These are phyloP conservation scores for Aspergillus ibericus DNA, from an alignment of 2,329 filamentous ascomycete species.

Conservation along the genomic window DNA sequence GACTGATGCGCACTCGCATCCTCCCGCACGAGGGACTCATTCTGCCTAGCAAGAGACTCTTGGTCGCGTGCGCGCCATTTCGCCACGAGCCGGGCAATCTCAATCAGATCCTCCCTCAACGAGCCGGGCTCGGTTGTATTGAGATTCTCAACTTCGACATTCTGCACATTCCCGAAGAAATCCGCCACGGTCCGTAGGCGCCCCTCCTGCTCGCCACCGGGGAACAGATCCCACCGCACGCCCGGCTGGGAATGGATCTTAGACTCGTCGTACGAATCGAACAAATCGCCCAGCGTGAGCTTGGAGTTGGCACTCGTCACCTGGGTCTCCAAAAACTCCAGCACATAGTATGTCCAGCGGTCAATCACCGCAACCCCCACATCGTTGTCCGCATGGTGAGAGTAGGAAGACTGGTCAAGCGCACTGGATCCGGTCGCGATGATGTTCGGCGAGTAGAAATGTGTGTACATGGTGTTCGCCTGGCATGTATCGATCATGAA, in stretches of 20 bases:
- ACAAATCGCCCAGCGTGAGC: slow-evolving; percentile 87
- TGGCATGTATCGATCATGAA: slow-evolving; percentile 99
- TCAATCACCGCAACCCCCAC: slow-evolving; percentile 98
- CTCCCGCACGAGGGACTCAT: slow-evolving; percentile 21
- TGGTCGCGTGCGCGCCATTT: slow-evolving; percentile 45
- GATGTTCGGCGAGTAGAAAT: slow-evolving; percentile 97
- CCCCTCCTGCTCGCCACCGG: slow-evolving; percentile 74
- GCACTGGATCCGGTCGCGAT: slow-evolving; percentile 96
- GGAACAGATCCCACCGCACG: slow-evolving; percentile 92
- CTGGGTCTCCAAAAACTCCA: slow-evolving; percentile 91
- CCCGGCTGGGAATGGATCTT: slow-evolving; percentile 95
- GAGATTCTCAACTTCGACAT: slow-evolving; percentile 78
- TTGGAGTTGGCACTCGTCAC: slow-evolving; percentile 84
- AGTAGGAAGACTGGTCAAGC: slow-evolving; percentile 94
- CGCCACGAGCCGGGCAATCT: slow-evolving; percentile 65
- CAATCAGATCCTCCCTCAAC: slow-evolving; percentile 69
- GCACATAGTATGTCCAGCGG: slow-evolving; percentile 96
- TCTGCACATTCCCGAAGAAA: slow-evolving; percentile 98
- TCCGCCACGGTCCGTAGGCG: slow-evolving; percentile 84
- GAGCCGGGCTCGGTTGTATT: slow-evolving; percentile 53
- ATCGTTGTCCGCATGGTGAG: slow-evolving; percentile 96
- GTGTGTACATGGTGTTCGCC: slow-evolving; percentile 98
- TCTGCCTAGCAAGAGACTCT: slow-evolving; percentile 30
- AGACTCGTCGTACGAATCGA: slow-evolving; percentile 90
- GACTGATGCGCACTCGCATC: not conserved